Percentiles rank a stretch among this genome's conserved stretches.
These are phyloP conservation scores for Tylopilus intermedius DNA, from an alignment of 768 basidiomycete genomes.

Conservation along the genomic window DNA sequence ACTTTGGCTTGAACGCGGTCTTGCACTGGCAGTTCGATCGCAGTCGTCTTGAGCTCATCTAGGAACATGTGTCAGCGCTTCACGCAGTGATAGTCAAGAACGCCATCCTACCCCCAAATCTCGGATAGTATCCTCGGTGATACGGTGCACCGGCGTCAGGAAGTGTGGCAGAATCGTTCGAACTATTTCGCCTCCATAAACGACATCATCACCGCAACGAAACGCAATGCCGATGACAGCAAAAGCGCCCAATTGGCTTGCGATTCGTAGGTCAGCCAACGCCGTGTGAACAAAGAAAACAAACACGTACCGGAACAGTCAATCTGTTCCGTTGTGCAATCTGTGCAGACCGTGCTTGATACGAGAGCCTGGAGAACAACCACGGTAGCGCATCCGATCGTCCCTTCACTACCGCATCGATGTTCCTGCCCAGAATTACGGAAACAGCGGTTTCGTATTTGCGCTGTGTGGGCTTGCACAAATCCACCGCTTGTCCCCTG, in stretches of 20 bases:
- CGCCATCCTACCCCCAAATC: conserved; percentile 62
- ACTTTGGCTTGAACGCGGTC: conserved; percentile 85
- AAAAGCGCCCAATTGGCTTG: conserved; percentile 83
- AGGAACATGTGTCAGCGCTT: not conserved
- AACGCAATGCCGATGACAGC: conserved; percentile 74
- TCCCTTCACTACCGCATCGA: conserved; percentile 77
- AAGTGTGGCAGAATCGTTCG: conserved; percentile 78
- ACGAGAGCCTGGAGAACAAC: conserved; percentile 93
- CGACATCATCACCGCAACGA: conserved; percentile 90
- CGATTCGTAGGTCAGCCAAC: not conserved
- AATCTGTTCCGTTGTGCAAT: conserved; percentile 61
- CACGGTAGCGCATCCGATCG: conserved; percentile 67
- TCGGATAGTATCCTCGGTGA: conserved; percentile 77
- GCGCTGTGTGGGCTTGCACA: conserved; percentile 89
- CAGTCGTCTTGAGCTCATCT: conserved; percentile 83
- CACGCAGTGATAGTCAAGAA: not conserved
- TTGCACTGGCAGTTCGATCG: conserved; percentile 61
- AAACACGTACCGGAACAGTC: conserved; percentile 21
- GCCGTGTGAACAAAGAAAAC: too few relatives aligned
- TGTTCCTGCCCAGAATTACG: conserved; percentile 88
- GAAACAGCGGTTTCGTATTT: conserved; percentile 92
- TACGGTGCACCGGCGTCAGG: conserved; percentile 78
- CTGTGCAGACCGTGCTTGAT: conserved; percentile 73
- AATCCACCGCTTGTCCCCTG: conserved; percentile 85
- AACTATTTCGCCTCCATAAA: conserved; percentile 56